Percentiles rank a stretch among this genome's conserved stretches.
Conservation (phyloP, 768 basidiomycete species). For the Collybia sp. region DNA sequence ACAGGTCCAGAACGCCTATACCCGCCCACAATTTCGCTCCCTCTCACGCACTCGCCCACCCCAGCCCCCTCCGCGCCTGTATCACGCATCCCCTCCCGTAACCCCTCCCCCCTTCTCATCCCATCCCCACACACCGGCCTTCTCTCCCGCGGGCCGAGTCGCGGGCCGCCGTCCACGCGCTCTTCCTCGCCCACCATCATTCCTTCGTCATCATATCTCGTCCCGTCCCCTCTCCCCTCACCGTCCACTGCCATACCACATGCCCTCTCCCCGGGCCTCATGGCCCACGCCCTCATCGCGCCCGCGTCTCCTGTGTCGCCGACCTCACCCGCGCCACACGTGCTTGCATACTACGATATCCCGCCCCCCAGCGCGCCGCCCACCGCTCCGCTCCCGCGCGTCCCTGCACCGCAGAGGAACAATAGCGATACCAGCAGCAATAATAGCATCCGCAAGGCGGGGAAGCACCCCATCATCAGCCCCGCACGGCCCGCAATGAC, state of each 20-base stretch:
- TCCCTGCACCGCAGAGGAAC: constrained; percentile 11
- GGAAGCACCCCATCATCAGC: constrained; percentile 44
- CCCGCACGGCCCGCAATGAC: constrained; percentile 19
- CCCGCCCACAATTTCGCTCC: constrained; percentile 9
- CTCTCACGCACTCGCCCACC: constrained; percentile 9
- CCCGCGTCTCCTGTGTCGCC: constrained; percentile 8
- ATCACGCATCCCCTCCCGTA: constrained; percentile 2
- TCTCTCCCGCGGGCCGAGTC: constrained; percentile 14
- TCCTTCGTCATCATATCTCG: constrained; percentile 25
- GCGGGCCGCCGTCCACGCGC: constrained; percentile 10
- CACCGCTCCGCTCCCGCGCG: constrained; percentile 35
- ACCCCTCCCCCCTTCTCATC: constrained; percentile 11
- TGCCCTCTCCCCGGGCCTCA: too few species aligned
- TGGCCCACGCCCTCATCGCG: too few species aligned
- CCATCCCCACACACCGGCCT: constrained; percentile 7
- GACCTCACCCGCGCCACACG: constrained; percentile 27
- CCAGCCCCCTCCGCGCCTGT: constrained; percentile 1
- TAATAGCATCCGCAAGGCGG: constrained; percentile 34
- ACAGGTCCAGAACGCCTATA: too few species aligned
- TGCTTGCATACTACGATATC: constrained; percentile 41
- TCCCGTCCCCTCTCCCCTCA: constrained; percentile 22
- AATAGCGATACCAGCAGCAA: constrained; percentile 5
- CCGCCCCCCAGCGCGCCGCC: constrained; percentile 52
- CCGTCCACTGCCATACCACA: constrained; percentile 6
- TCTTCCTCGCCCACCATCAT: constrained; percentile 11